phyloP scores from a whole-genome alignment of 164 flowering plant genomes.

The Vitis rotundifolia region DNA sequence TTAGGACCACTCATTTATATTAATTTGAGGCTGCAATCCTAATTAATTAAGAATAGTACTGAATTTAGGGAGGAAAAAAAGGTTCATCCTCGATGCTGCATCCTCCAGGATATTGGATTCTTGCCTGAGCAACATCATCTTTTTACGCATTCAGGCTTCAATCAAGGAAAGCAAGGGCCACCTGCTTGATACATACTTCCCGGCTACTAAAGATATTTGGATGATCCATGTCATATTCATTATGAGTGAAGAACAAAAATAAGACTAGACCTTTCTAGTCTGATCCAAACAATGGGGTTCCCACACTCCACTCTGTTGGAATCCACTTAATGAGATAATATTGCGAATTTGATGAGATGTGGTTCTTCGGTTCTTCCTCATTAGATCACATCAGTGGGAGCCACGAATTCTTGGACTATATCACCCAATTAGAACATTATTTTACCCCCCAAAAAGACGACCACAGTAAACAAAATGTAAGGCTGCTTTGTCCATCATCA shows the following conservation, averaged over 20 bases:
- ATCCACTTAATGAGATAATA: conserved; percentile 7
- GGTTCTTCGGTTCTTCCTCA: conserved; percentile 7
- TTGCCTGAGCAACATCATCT: no score
- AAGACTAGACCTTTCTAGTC: background rate
- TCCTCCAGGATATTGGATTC: no score
- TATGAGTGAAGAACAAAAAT: no score
- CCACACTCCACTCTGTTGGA: conserved; percentile 7
- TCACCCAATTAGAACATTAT: background rate
- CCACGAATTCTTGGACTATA: background rate
- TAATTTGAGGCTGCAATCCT: no score
- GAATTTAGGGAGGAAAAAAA: no score
- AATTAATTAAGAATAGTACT: no score
- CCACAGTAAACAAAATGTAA: background rate
- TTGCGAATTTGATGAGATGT: background rate
- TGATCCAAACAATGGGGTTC: conserved; percentile 18
- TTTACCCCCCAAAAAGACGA: conserved; percentile 1
- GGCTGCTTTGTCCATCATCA: conserved; percentile 2
- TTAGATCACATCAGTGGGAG: conserved; percentile 8
- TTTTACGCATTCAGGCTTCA: no score
- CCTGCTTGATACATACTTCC: background rate
- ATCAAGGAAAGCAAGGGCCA: background rate
- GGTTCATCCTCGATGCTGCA: no score
- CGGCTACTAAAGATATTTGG: background rate
- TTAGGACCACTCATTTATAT: no score
- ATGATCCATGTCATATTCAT: no score